Percentiles rank a stretch among this genome's conserved stretches.
Evolutionary conservation across 2,329 filamentous ascomycete species (phyloP).

Genomic region (Hypomyces perniciosus): DNA sequence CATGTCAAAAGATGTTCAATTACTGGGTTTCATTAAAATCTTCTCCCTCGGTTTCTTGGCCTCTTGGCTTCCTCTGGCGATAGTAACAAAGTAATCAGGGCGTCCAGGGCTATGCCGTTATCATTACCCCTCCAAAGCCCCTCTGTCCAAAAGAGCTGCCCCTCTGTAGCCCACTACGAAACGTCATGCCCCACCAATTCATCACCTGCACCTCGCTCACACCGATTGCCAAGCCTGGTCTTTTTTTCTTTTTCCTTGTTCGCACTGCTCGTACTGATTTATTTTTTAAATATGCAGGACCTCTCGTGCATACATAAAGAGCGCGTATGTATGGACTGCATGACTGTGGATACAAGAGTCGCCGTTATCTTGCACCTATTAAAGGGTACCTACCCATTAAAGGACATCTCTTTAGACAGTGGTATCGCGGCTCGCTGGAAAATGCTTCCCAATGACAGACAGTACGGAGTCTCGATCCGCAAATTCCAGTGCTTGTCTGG

Average conservation of each 20-base stretch:
- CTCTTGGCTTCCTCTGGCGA: too few relatives aligned
- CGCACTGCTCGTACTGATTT: background rate
- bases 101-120: background rate
- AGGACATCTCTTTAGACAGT: too few relatives aligned
- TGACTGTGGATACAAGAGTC: too few relatives aligned
- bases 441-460: too few relatives aligned
- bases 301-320: slow-evolving; percentile 15
- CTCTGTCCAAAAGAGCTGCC: slow-evolving; percentile 15
- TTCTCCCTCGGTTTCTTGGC: background rate
- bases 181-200: slow-evolving; percentile 28
- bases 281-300: background rate
- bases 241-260: slow-evolving; percentile 1
- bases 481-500: too few relatives aligned
- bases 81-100: too few relatives aligned
- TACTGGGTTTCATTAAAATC: background rate
- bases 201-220: slow-evolving; percentile 11
- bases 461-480: too few relatives aligned
- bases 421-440: too few relatives aligned
- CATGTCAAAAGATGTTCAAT: too few relatives aligned
- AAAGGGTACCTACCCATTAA: too few relatives aligned
- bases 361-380: too few relatives aligned
- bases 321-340: too few relatives aligned
- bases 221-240: background rate
- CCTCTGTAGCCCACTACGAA: slow-evolving; percentile 16
- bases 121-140: slow-evolving; percentile 11